Conservation (phyloP, 176 grass and related monocot genomes). For the Aegilops speltoides region DNA sequence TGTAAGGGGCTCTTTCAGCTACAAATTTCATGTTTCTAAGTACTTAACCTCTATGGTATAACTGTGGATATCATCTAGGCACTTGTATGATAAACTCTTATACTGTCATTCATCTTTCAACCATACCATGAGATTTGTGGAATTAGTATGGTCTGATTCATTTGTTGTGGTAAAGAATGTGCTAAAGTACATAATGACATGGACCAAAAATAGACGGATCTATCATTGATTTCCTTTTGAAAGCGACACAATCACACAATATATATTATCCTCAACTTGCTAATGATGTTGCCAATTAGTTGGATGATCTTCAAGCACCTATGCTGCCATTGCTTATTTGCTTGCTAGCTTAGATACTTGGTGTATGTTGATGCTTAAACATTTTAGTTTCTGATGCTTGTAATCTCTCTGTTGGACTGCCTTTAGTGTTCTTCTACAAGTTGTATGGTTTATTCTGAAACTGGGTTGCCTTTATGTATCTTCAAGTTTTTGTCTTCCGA, state of each 20-base stretch:
- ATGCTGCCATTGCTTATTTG: not conserved
- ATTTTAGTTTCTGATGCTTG: slow-evolving; percentile 10
- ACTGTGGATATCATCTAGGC: not conserved
- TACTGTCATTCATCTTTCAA: not conserved
- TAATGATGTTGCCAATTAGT: slow-evolving; percentile 4
- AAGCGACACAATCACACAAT: not conserved
- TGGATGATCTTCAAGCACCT: not conserved
- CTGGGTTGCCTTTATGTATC: not conserved
- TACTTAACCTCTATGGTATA: not conserved
- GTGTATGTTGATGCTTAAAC: slow-evolving; percentile 2
- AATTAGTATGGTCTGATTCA: not conserved
- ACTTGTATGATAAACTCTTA: not conserved
- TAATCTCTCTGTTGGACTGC: not conserved
- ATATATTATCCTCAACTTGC: not conserved
- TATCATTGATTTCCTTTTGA: not conserved
- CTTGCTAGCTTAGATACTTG: not conserved
- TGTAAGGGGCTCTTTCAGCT: slow-evolving; percentile 54
- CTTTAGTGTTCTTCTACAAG: not conserved
- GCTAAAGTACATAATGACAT: not conserved
- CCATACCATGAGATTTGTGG: not conserved
- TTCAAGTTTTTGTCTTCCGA: slow-evolving; percentile 4
- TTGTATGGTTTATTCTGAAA: not conserved
- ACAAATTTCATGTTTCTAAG: slow-evolving; percentile 23
- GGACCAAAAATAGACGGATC: not conserved
- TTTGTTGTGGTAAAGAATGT: slow-evolving; percentile 1